Base-by-base conservation (phyloP, 805 yeast species). In the Zygosaccharomyces siamensis region DNA sequence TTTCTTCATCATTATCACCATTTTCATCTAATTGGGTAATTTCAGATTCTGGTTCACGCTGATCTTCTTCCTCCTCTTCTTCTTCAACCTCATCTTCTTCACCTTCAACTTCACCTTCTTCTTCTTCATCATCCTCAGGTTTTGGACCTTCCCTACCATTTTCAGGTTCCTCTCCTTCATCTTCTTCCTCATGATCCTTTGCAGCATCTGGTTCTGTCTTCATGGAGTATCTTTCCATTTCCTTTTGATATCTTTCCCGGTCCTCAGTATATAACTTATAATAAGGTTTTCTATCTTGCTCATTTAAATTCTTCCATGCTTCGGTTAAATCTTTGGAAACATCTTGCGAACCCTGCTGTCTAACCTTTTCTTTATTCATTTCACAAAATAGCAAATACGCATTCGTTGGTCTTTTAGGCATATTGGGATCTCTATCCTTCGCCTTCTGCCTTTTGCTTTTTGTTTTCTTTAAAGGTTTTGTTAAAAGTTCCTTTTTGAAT, bases 381-480 rank as follows among this genome's bases (percentile, higher is more conserved):
- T 90, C 97, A 68, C 97, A 90, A 62, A 85, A 89, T 47, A 88
- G 78, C 53, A 88, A 72, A 61, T 89, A 90, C 4, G 97, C 96
- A 66, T 89, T 90, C 3, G 93, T 84, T 5, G 97, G 96, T 59
- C 95, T 75, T 58, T 86, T 88, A 18, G 97, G 97, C 59, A 84
- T 75, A 56, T 81, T 82, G 7, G 96, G 96, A 65, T 89, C 95
- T 58, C 89, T 79, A 7, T 75, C 72, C 44, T 73, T 72, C 57
- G 71, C 62, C 51, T 62, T 68, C 62, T 56, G 60, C 49, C 61
- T 66, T 51, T 62, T 60, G 58, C 51, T 51, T 41, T 60, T 61
- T 3, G 60, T 24, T 46, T 57, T 56, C 37, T 56, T 56, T 31
- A 60, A 39, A 26, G 65, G 62, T 33, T 58, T 57, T 7, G 50